A percentile compares a stretch with the other conserved stretches of the same genome.
Conservation (phyloP, 768 basidiomycete genomes). For the Pilatotrama ljubarskyi region DNA sequence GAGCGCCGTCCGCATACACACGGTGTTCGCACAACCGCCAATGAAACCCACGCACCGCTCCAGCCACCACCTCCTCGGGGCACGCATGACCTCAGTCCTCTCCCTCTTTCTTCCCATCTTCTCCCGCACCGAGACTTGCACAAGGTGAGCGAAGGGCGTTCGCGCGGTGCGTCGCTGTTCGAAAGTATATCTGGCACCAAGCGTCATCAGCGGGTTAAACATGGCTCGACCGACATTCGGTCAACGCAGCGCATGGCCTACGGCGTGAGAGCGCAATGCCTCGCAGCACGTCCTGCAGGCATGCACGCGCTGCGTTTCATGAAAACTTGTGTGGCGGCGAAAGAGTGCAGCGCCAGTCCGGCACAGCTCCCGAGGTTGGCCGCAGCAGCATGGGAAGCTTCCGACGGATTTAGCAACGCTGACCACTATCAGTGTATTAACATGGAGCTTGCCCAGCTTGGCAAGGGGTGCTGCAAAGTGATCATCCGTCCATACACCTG, state of each 20-base stretch:
- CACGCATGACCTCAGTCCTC: constrained; percentile 2
- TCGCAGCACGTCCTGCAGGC: constrained; percentile 1
- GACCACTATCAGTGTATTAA: constrained; percentile 6
- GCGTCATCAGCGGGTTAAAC: constrained; percentile 10
- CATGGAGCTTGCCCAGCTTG: constrained; percentile 4
- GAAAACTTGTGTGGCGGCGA: neutral
- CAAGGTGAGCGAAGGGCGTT: neutral
- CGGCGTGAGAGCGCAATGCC: constrained; percentile 8
- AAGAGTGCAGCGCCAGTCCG: neutral
- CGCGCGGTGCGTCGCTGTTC: constrained; percentile 15
- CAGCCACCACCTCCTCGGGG: neutral
- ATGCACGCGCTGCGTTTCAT: neutral
- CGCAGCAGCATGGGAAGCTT: constrained; percentile 16
- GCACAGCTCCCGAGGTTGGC: constrained; percentile 9
- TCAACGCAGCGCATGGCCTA: constrained; percentile 5
- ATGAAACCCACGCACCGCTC: neutral
- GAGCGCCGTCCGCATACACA: neutral
- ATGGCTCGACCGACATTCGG: constrained; percentile 14
- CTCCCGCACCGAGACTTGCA: constrained; percentile 16
- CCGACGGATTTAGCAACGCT: constrained; percentile 1
- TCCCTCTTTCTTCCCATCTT: neutral
- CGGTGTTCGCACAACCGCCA: constrained; percentile 1
- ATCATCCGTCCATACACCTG: neutral
- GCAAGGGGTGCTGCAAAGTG: neutral
- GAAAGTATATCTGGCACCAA: neutral